A percentile compares a stretch with the other conserved stretches of the same genome.
Evolutionary conservation across 148 eudicot species (phyloP).

Genomic region (Drosera capensis): DNA sequence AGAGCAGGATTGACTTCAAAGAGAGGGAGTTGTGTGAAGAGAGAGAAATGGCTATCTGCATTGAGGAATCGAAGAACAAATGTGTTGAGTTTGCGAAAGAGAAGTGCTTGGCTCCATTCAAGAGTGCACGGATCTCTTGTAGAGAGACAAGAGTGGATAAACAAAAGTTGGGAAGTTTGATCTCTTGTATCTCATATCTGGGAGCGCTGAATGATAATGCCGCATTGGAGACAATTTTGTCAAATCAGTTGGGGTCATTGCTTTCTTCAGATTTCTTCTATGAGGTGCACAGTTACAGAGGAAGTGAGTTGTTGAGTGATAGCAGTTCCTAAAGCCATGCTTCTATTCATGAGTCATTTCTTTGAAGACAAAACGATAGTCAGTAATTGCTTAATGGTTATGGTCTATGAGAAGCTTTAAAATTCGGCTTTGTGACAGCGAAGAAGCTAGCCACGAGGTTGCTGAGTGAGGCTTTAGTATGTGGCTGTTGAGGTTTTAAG

Average conservation of each 20-base stretch:
- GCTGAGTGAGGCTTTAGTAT: no score
- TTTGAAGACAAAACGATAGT: no score
- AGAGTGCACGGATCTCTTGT: slow-evolving; percentile 28
- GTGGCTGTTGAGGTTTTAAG: no score
- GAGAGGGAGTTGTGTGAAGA: slow-evolving; percentile 57
- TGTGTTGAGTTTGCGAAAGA: slow-evolving; percentile 31
- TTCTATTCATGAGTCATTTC: no score
- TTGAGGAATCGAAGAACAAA: slow-evolving; percentile 25
- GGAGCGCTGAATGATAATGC: slow-evolving; percentile 6
- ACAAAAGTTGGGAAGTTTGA: slow-evolving; percentile 26
- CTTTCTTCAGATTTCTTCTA: slow-evolving; percentile 5
- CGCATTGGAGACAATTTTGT: slow-evolving; percentile 10
- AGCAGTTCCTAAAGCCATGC: background rate
- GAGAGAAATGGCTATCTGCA: slow-evolving; percentile 39
- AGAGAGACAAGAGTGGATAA: slow-evolving; percentile 13
- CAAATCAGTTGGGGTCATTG: slow-evolving; percentile 11
- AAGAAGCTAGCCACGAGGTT: no score
- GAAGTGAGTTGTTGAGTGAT: slow-evolving; percentile 19
- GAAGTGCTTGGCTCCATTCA: slow-evolving; percentile 37
- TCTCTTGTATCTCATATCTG: slow-evolving; percentile 20
- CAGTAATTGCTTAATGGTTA: no score
- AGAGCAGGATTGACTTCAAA: slow-evolving; percentile 9
- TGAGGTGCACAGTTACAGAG: slow-evolving; percentile 16
- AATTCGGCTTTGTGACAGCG: no score
- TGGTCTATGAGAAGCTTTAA: no score